phyloP scores from a whole-genome alignment of 2,329 filamentous ascomycete species.

The Domatiomyces catenatus region DNA sequence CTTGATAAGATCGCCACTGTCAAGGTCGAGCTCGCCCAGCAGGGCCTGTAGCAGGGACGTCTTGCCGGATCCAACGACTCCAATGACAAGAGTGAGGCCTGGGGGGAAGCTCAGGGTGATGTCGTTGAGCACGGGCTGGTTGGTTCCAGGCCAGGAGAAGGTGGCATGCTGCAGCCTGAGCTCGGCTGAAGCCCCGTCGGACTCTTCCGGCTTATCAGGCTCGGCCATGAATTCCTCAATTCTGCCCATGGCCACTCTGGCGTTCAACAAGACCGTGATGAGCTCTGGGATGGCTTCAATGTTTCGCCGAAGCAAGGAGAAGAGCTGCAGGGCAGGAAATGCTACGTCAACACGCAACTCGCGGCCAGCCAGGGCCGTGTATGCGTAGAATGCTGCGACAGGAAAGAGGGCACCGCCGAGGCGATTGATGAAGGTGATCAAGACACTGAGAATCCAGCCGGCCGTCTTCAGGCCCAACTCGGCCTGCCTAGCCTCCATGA shows the following conservation, averaged over 20 bases:
- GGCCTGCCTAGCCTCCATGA: conserved; percentile 51
- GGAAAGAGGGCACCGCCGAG: conserved; percentile 62
- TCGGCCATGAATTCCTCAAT: conserved; percentile 80
- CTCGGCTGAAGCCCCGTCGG: conserved; percentile 29
- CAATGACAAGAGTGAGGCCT: conserved; percentile 46
- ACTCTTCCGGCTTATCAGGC: conserved; percentile 55
- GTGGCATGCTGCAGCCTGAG: conserved; percentile 47
- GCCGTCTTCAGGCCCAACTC: conserved; percentile 52
- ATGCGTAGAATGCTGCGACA: conserved; percentile 65
- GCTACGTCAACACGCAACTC: conserved; percentile 64
- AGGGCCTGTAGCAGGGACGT: conserved; percentile 45
- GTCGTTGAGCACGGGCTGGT: conserved; percentile 39
- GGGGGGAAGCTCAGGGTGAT: conserved; percentile 39
- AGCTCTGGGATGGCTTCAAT: conserved; percentile 61
- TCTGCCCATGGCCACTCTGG: conserved; percentile 63
- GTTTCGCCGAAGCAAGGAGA: conserved; percentile 57
- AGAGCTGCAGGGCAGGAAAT: conserved; percentile 73
- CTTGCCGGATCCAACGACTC: conserved; percentile 51
- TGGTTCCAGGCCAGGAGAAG: conserved; percentile 64
- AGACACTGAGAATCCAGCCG: conserved; percentile 45
- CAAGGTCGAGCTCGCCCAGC: conserved; percentile 43
- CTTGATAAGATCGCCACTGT: conserved; percentile 35
- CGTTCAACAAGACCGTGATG: conserved; percentile 63
- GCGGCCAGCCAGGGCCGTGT: conserved; percentile 54
- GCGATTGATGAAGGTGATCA: conserved; percentile 54